phyloP scores from a whole-genome alignment of 1,284 basidiomycete species.

The Farysia itapuensis region DNA sequence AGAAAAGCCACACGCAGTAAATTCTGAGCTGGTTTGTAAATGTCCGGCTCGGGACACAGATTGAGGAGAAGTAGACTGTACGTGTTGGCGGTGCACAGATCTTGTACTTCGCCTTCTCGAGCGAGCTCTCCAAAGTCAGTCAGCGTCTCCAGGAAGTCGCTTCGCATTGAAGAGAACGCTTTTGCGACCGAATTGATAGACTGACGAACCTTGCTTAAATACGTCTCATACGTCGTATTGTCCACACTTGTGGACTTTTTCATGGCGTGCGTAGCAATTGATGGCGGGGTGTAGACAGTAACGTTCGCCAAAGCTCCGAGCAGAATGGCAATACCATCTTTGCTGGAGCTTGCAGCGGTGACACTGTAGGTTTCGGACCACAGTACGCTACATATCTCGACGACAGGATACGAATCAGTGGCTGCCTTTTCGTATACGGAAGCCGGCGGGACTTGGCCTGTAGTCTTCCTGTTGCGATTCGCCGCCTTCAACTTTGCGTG shows the following conservation, averaged over 20 bases:
- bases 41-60: conserved; percentile 38
- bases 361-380: conserved; percentile 35
- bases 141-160: conserved; percentile 25
- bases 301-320: conserved; percentile 27
- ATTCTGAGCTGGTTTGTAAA: conserved; percentile 44
- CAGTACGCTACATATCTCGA: conserved; percentile 31
- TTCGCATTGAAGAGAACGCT: conserved; percentile 23
- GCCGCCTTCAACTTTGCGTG: conserved; percentile 7
- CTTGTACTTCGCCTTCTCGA: conserved; percentile 29
- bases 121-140: conserved; percentile 34
- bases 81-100: conserved; percentile 33
- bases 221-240: conserved; percentile 17
- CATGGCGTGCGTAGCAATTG: conserved; percentile 34
- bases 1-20: conserved; percentile 46
- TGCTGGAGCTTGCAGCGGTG: conserved; percentile 6
- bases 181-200: conserved; percentile 25
- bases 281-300: conserved; percentile 26
- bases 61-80: conserved; percentile 38
- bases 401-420: conserved; percentile 10
- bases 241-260: conserved; percentile 9
- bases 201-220: conserved; percentile 26
- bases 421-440: conserved; percentile 16
- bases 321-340: conserved; percentile 27
- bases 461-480: neutral
- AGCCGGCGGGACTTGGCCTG: conserved; percentile 1